phyloP scores from a whole-genome alignment of 116 monocot genomes.

The Dioscorea cayenensis region DNA sequence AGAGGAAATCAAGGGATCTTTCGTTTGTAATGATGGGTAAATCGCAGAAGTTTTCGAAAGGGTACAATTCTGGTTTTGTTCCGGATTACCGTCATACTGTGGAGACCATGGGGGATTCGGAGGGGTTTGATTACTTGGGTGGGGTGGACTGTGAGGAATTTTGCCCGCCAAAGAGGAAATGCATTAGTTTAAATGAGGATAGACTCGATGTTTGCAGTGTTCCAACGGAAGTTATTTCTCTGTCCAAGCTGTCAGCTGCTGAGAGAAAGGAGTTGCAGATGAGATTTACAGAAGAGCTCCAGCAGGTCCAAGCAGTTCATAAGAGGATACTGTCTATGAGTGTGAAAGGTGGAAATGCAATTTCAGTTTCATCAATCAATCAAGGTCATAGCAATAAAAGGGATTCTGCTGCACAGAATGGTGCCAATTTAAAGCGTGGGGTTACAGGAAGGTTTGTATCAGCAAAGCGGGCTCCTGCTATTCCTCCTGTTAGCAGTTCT shows the following conservation, averaged over 20 bases:
- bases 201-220: conserved; percentile 37
- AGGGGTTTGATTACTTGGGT: conserved; percentile 55
- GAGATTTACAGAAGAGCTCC: conserved; percentile 47
- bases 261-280: conserved; percentile 42
- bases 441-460: conserved; percentile 39
- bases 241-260: conserved; percentile 32
- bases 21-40: conserved; percentile 66
- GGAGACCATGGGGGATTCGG: conserved; percentile 79
- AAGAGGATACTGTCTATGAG: conserved; percentile 31
- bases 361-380: conserved; percentile 28
- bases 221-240: conserved; percentile 40
- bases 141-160: conserved; percentile 72
- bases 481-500: conserved; percentile 13
- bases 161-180: conserved; percentile 71
- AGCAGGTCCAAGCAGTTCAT: conserved; percentile 51
- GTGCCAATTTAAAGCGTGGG: conserved; percentile 26
- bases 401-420: conserved; percentile 4
- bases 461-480: conserved; percentile 17
- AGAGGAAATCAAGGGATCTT: conserved; percentile 12
- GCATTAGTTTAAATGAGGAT: conserved; percentile 51
- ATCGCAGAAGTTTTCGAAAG: conserved; percentile 49
- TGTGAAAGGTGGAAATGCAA: conserved; percentile 17
- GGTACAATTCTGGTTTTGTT: conserved; percentile 48
- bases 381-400: conserved; percentile 29
- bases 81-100: conserved; percentile 62